phyloP scores from a whole-genome alignment of 2,329 filamentous ascomycete species.

The Rutstroemia sp. region DNA sequence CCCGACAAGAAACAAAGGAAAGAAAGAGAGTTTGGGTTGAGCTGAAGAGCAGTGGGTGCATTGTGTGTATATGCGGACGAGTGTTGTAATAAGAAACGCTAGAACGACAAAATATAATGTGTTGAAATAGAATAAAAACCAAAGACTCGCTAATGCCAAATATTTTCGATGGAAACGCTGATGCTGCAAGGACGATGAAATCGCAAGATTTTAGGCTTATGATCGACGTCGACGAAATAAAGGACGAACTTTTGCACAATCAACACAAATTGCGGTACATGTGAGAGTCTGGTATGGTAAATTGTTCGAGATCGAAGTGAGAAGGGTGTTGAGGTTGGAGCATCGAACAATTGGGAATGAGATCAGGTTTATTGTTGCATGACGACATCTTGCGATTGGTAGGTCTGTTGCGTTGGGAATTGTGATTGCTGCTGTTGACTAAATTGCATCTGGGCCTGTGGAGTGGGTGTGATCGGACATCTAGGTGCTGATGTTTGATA shows the following conservation, averaged over 20 bases:
- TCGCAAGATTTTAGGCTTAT: background rate
- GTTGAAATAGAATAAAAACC: slow-evolving; percentile 7
- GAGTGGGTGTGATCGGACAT: slow-evolving; percentile 57
- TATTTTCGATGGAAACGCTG: slow-evolving; percentile 5
- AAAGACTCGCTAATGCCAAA: slow-evolving; percentile 11
- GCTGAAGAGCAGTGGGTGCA: slow-evolving; percentile 7
- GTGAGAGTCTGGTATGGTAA: slow-evolving; percentile 1
- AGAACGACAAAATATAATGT: slow-evolving; percentile 5
- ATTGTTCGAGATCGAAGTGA: background rate
- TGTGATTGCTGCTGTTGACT: slow-evolving; percentile 34
- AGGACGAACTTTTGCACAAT: slow-evolving; percentile 4
- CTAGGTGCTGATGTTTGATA: slow-evolving; percentile 31
- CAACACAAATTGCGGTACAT: slow-evolving; percentile 13
- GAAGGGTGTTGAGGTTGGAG: background rate
- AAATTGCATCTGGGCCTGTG: slow-evolving; percentile 38
- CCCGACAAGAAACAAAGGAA: slow-evolving; percentile 8
- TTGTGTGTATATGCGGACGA: background rate
- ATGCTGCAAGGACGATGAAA: slow-evolving; percentile 2
- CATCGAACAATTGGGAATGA: background rate
- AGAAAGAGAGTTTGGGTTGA: slow-evolving; percentile 4
- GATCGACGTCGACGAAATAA: slow-evolving; percentile 4
- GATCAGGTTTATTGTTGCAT: slow-evolving; percentile 25
- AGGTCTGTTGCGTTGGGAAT: slow-evolving; percentile 30
- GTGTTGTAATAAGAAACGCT: slow-evolving; percentile 9
- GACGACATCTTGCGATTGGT: slow-evolving; percentile 35